phyloP scores from a whole-genome alignment of 495 filamentous ascomycete species.

The Podospora anserina region DNA sequence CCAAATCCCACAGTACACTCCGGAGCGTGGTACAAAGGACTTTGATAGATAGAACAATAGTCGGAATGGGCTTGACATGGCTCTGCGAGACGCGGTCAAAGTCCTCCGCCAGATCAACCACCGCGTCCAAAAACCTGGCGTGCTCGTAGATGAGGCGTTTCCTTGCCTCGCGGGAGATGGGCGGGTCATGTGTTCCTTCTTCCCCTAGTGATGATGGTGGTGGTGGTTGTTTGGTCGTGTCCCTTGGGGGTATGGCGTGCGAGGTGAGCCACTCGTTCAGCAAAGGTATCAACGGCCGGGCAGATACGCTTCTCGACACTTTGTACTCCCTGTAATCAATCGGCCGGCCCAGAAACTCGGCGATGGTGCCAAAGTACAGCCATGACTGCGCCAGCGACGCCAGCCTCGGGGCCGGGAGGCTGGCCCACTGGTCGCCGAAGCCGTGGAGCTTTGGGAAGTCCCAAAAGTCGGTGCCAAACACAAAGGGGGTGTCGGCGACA shows the following conservation, averaged over 20 bases:
- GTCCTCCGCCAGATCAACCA: constrained; percentile 24
- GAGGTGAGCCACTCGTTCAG: constrained; percentile 22
- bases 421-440: constrained; percentile 28
- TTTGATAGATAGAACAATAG: constrained; percentile 28
- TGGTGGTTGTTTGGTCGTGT: background rate
- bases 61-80: constrained; percentile 23
- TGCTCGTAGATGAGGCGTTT: constrained; percentile 19
- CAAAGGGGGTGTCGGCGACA: constrained; percentile 26
- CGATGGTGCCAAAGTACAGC: constrained; percentile 29
- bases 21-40: constrained; percentile 24
- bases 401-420: constrained; percentile 23
- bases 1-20: constrained; percentile 21
- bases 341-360: constrained; percentile 27
- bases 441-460: constrained; percentile 27
- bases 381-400: constrained; percentile 28
- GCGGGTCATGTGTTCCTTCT: background rate
- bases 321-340: constrained; percentile 25
- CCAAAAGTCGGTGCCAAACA: constrained; percentile 27
- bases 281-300: constrained; percentile 19
- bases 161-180: constrained; percentile 5
- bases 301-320: constrained; percentile 18
- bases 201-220: background rate
- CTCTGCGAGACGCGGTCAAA: constrained; percentile 28
- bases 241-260: constrained; percentile 5
- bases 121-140: constrained; percentile 22